These are phyloP conservation scores for Sphaerobolus stellatus DNA, from an alignment of 1,284 basidiomycete genomes.

Conservation along the genomic window DNA sequence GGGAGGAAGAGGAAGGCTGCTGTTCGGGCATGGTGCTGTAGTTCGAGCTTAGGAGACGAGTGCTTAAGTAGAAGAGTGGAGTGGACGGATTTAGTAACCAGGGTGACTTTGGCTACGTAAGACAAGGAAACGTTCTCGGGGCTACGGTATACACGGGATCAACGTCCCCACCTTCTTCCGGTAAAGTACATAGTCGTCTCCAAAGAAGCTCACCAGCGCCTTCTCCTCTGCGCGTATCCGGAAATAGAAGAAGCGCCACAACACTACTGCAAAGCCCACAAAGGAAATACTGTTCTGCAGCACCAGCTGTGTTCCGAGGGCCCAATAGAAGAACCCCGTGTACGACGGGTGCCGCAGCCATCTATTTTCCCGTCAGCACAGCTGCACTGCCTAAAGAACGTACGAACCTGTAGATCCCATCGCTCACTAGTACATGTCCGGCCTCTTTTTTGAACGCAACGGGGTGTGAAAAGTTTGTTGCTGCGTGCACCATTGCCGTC, in stretches of 20 bases:
- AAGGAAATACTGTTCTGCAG: slow-evolving; percentile 85
- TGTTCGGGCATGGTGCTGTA: neutral
- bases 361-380: slow-evolving; percentile 39
- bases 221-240: slow-evolving; percentile 79
- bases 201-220: slow-evolving; percentile 78
- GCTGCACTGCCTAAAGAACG: neutral
- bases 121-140: neutral
- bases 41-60: slow-evolving; percentile 25
- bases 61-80: slow-evolving; percentile 29
- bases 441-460: slow-evolving; percentile 74
- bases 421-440: slow-evolving; percentile 78
- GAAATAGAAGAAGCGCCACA: slow-evolving; percentile 85
- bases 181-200: slow-evolving; percentile 74
- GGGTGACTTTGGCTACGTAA: too few relatives aligned
- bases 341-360: slow-evolving; percentile 96
- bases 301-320: slow-evolving; percentile 90
- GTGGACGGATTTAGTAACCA: too few relatives aligned
- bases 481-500: slow-evolving; percentile 93
- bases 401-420: slow-evolving; percentile 80
- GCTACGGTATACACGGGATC: slow-evolving; percentile 65
- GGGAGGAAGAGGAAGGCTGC: slow-evolving; percentile 26
- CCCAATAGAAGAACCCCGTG: slow-evolving; percentile 98
- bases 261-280: slow-evolving; percentile 56
- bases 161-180: slow-evolving; percentile 64
- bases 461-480: slow-evolving; percentile 89